Base-by-base conservation (phyloP, 75 land plant species). In the Isoetes taiwanensis region DNA sequence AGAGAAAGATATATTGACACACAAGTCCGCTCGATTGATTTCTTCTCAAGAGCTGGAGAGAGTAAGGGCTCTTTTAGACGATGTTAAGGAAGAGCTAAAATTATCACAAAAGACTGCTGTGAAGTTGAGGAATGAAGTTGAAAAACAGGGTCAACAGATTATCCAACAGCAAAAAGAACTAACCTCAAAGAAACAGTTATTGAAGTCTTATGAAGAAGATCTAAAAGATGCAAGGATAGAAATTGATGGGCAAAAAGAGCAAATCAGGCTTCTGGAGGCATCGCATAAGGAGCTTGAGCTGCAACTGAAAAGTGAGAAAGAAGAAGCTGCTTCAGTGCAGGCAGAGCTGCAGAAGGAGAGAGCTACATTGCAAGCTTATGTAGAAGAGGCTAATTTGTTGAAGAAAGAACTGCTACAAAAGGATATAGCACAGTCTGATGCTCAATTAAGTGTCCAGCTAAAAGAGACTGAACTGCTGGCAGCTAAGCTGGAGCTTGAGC, bases 401-500 rank as follows among this genome's bases (percentile, higher is more conserved):
- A 79, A 64, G 42, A 43, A 65, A 35, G 82, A 82, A 46, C 46
- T 90, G 4, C 76, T 77, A 32, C 61, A 73, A 40, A 85, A 75
- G 46, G 67, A 60, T 30, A 27, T 56, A 11, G 66, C 66, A 25
- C 73, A 73, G 34, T 52, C 35, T 32, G 66, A 85, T 43, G 32
- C 54, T 9, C 61, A 75, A 54, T 65, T 63, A 33, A 41, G 70
- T 40, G 66, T 85, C 43, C 77, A 73, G 61, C 59, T 68, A n/a
- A 85, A 82, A 65, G 96, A 82, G 58, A 62, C 84, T 1, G 93
- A 82, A 26, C 40, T 85, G 34, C 77, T 80, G 35, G 78, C 79
- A 2, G 71, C 81, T 32, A 77, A 74, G 63, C 66, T 82, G 27
- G 78, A 82, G 71, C 73, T 90, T 35, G 84, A 82, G 72, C 61